A percentile compares a stretch with the other conserved stretches of the same genome.
phyloP scores from a whole-genome alignment of 1,139 yeast genomes.

The Candida frijolesensis region DNA sequence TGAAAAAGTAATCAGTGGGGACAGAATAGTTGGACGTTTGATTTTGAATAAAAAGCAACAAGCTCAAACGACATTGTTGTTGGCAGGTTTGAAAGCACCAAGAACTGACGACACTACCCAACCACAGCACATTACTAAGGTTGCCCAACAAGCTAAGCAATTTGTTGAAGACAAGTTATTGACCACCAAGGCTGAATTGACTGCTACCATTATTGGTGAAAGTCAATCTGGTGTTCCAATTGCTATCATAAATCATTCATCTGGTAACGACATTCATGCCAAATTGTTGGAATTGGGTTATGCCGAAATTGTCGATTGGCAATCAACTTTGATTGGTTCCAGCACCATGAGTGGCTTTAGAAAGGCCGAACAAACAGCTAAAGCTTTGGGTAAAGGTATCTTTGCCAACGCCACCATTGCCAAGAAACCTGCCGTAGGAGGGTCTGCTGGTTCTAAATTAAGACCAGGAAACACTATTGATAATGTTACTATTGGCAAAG shows the following conservation, averaged over 20 bases:
- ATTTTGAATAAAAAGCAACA: conserved; percentile 46
- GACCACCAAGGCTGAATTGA: conserved; percentile 56
- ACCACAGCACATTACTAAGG: conserved; percentile 50
- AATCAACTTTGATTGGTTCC: conserved; percentile 71
- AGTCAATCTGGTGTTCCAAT: conserved; percentile 66
- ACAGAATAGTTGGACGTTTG: conserved; percentile 64
- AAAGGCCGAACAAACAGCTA: conserved; percentile 70
- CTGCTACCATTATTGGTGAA: conserved; percentile 60
- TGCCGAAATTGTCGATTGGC: conserved; percentile 83
- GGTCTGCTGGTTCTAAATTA: conserved; percentile 24
- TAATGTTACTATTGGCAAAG: conserved; percentile 57
- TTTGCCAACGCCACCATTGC: conserved; percentile 48
- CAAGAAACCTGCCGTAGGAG: conserved; percentile 18
- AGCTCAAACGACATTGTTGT: conserved; percentile 55
- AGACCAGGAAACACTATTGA: conserved; percentile 51
- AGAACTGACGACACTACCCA: conserved; percentile 57
- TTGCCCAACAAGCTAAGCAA: conserved; percentile 66
- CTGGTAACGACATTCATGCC: conserved; percentile 68
- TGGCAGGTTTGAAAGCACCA: conserved; percentile 78
- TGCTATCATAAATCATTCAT: conserved; percentile 66
- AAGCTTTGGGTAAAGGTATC: conserved; percentile 59
- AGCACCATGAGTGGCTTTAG: conserved; percentile 62
- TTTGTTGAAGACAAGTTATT: conserved; percentile 70
- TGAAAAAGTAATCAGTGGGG: conserved; percentile 80
- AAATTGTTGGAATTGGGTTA: conserved; percentile 68